A percentile compares a stretch with the other conserved stretches of the same genome.
These are phyloP conservation scores for Alternaria conjuncta DNA, from an alignment of 2,329 filamentous ascomycete species.

Conservation along the genomic window DNA sequence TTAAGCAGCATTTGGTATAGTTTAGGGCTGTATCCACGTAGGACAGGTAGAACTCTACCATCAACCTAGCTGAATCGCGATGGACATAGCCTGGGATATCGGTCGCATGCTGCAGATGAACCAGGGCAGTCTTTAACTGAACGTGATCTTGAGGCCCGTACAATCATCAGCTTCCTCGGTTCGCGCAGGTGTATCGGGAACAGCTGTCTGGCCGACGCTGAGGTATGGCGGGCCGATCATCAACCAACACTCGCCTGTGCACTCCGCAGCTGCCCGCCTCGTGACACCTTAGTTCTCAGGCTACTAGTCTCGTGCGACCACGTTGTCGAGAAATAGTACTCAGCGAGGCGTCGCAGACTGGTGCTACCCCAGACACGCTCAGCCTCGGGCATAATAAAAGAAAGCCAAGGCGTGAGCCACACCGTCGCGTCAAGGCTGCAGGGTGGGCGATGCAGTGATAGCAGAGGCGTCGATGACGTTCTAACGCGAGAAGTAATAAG, in stretches of 20 bases:
- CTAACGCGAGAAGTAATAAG: neutral
- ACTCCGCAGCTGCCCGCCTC: conserved; percentile 5
- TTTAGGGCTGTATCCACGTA: conserved; percentile 11
- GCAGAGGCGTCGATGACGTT: neutral
- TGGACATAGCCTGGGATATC: neutral
- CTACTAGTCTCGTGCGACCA: neutral
- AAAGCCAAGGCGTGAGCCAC: neutral
- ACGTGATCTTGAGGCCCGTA: conserved; percentile 1
- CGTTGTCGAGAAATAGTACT: neutral
- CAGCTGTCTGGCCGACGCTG: neutral
- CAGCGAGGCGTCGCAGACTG: neutral
- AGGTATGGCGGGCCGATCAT: conserved; percentile 7
- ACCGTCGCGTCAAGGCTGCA: neutral
- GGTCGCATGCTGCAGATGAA: conserved; percentile 6
- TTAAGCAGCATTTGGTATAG: conserved; percentile 8
- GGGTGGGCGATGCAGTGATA: neutral
- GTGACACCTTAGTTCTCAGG: neutral
- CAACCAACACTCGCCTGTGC: neutral
- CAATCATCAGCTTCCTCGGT: conserved; percentile 1
- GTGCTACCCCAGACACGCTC: conserved; percentile 6
- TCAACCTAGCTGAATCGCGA: conserved; percentile 4
- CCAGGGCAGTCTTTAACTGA: neutral
- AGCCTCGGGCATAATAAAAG: conserved; percentile 11
- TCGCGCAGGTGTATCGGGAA: neutral
- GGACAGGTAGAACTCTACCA: conserved; percentile 11